Evolutionary conservation across 345 rosid species (phyloP).

Genomic region (Raphanus sativus): DNA sequence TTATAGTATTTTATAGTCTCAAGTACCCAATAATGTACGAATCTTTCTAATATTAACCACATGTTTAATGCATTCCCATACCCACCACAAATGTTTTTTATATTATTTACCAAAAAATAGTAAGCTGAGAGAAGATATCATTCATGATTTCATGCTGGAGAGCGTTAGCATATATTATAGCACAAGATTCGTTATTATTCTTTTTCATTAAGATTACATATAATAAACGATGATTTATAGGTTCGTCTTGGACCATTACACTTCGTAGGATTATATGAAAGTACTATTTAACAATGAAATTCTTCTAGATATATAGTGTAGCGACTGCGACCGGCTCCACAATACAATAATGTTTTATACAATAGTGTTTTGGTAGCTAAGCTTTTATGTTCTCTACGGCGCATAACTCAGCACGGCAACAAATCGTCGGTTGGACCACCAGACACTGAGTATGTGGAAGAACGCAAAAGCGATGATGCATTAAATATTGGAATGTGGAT

Average conservation of each 20-base stretch:
- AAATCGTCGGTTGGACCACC: slow-evolving; percentile 9
- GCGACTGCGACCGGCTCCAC: neutral
- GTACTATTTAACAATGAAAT: neutral
- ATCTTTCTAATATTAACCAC: neutral
- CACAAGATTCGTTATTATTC: neutral
- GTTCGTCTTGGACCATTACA: slow-evolving; percentile 10
- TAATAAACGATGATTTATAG: neutral
- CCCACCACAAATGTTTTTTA: neutral
- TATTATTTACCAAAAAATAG: neutral
- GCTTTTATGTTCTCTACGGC: neutral
- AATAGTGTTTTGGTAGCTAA: neutral
- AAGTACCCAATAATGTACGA: neutral
- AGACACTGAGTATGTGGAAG: neutral
- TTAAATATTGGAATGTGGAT: slow-evolving; percentile 5
- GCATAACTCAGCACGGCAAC: neutral
- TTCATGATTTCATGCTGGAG: neutral
- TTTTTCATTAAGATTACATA: neutral
- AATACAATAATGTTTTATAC: neutral
- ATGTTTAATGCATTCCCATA: slow-evolving; percentile 16
- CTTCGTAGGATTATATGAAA: neutral
- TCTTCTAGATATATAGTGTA: neutral
- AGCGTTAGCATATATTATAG: neutral
- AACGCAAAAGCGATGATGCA: slow-evolving; percentile 5
- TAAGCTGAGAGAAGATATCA: neutral
- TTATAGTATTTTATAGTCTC: slow-evolving; percentile 30